Percentiles rank a stretch among this genome's conserved stretches.
phyloP scores from a whole-genome alignment of 2,329 filamentous ascomycete genomes.

The Didymella arachidicola region DNA sequence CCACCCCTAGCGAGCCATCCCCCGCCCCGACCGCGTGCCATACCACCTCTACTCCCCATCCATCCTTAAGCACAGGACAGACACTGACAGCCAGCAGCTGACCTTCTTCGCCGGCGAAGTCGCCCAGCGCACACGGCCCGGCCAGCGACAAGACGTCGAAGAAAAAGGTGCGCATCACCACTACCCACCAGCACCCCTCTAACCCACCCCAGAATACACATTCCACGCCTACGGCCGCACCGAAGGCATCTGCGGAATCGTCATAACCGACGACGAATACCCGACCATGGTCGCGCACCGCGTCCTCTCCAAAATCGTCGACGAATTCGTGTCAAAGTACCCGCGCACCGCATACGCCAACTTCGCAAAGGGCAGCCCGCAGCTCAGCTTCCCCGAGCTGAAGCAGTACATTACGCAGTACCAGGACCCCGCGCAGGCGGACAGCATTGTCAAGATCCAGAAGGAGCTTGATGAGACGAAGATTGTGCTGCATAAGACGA shows the following conservation, averaged over 20 bases:
- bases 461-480: conserved; percentile 97
- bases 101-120: conserved; percentile 86
- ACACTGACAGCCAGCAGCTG: conserved; percentile 63
- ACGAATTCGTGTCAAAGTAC: conserved; percentile 83
- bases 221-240: conserved; percentile 57
- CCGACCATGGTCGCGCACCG: conserved; percentile 81
- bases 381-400: conserved; percentile 70
- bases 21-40: not conserved
- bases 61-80: not conserved
- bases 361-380: conserved; percentile 53
- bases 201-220: conserved; percentile 64
- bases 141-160: conserved; percentile 84
- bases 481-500: conserved; percentile 96
- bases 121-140: conserved; percentile 82
- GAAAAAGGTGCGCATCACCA: conserved; percentile 66
- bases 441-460: conserved; percentile 95
- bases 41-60: not conserved
- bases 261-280: conserved; percentile 59
- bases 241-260: conserved; percentile 58
- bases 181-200: not conserved
- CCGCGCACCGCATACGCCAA: conserved; percentile 72
- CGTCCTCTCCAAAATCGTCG: conserved; percentile 83
- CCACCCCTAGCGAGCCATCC: not conserved
- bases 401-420: conserved; percentile 81
- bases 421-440: conserved; percentile 86